These are phyloP conservation scores for Aspergillus sp. DNA, from an alignment of 2,329 filamentous ascomycete species.

Conservation along the genomic window DNA sequence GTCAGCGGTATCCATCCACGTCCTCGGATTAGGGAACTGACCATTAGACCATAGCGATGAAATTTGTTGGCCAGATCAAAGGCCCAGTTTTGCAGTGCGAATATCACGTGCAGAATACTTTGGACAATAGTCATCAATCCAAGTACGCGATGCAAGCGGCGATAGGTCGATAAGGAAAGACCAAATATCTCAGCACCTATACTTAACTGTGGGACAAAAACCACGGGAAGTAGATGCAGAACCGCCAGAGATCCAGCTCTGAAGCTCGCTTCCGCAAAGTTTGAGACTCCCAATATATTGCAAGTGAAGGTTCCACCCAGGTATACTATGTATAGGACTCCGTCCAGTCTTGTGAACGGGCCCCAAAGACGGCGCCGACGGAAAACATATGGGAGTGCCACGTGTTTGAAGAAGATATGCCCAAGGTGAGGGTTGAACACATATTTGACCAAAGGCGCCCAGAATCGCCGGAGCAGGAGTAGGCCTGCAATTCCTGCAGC, in stretches of 20 bases:
- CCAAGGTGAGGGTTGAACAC: neutral
- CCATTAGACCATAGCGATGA: constrained; percentile 2
- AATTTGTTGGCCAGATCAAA: neutral
- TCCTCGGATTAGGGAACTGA: neutral
- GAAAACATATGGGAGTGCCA: neutral
- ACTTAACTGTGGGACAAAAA: constrained; percentile 1
- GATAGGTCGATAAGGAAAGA: constrained; percentile 2
- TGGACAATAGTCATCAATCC: constrained; percentile 1
- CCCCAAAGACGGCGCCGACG: neutral
- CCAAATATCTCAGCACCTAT: neutral
- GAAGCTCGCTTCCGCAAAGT: neutral
- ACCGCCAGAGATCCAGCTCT: neutral
- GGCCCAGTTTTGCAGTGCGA: neutral
- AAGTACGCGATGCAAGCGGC: neutral
- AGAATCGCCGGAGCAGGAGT: neutral
- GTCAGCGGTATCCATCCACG: neutral
- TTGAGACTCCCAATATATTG: constrained; percentile 2
- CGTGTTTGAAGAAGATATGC: neutral
- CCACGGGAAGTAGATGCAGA: constrained; percentile 1
- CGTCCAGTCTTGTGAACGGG: neutral
- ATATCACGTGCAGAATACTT: neutral
- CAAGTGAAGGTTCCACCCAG: constrained; percentile 1
- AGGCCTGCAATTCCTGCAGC: neutral
- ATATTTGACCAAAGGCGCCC: neutral
- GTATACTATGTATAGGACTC: neutral